A percentile compares a stretch with the other conserved stretches of the same genome.
phyloP scores from a whole-genome alignment of 179 eudicot species.

The Actinidia chinensis region DNA sequence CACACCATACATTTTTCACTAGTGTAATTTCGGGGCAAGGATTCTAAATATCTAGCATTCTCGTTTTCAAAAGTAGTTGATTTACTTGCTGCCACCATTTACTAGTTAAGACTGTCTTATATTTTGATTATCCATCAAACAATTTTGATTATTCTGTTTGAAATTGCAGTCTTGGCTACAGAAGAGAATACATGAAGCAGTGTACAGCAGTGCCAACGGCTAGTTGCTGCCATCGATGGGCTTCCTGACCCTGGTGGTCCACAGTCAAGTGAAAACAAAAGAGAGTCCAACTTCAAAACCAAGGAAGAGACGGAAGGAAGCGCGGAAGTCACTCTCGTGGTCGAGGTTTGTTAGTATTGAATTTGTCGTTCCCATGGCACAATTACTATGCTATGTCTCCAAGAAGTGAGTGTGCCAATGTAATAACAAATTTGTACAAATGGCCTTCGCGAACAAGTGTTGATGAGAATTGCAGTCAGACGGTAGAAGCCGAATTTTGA shows the following conservation, averaged over 20 bases:
- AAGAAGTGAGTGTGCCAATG: constrained; percentile 39
- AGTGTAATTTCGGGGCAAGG: no score
- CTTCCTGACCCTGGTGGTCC: constrained; percentile 99
- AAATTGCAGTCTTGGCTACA: constrained; percentile 72
- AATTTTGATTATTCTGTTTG: constrained; percentile 3
- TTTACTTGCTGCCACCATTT: neutral
- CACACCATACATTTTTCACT: no score
- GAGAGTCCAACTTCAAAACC: constrained; percentile 95
- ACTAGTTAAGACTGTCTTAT: neutral
- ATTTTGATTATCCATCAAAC: no score
- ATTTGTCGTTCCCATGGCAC: constrained; percentile 99
- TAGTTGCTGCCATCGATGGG: constrained; percentile 92
- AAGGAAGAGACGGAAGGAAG: constrained; percentile 93
- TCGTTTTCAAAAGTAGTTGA: no score
- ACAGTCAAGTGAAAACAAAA: constrained; percentile 61
- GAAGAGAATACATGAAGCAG: constrained; percentile 97
- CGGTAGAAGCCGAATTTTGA: constrained; percentile 14
- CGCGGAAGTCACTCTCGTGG: constrained; percentile 93
- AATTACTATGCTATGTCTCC: constrained; percentile 98
- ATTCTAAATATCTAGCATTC: no score
- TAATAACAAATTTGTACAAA: constrained; percentile 26
- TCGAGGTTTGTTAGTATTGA: constrained; percentile 92
- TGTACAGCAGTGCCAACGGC: constrained; percentile 77
- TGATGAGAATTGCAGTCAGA: constrained; percentile 2
- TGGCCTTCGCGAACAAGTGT: constrained; percentile 1